Evolutionary conservation across 768 basidiomycete genomes (phyloP), one percentile per base, ranked within the genome.

Genomic region (Boletus reticulatus): DNA sequence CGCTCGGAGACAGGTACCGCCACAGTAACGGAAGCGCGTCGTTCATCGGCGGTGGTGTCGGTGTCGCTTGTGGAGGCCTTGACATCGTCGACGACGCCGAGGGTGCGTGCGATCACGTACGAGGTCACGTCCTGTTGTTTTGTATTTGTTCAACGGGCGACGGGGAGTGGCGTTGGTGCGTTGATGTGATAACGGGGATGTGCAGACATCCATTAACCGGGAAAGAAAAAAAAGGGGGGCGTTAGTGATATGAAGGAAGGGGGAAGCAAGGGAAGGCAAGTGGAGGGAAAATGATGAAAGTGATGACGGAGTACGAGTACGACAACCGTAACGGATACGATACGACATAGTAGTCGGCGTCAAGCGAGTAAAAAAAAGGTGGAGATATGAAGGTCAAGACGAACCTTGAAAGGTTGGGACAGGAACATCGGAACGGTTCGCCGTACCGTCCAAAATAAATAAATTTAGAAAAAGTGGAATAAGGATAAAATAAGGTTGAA

Each of bases 41-140:
- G 51, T 7, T 20, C 22, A 6, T 27, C 48, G n/a, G 46, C 4
- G 16, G 39, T n/a, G 4, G 41, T 41, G 22, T 54, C 44, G 3
- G 44, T 69, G 61, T 87, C 88, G 68, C 80, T 83, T 24, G 88
- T 89, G 13, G 87, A 85, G 0, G 88, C 87, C 67, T 85, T 86
- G 49, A 85, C 83, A 56, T 82, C 81, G 70, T 90, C 89, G 59
- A 89, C 80, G 50, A 89, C 79, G 34, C 89, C 90, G 48, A 93
- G 78, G 7, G 89, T 92, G 55, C 90, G 85, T 13, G 88, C 91
- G 66, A 93, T 88, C 54, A 85, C 83, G 63, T 92, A 93, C 19
- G 91, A 89, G 3, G 83, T 76, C 52, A 92, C 83, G 68, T 93
- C 90, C 90, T 92, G 37, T 41, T 24, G 36, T 12, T 51, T 42